Conservation (phyloP, 139 green algal species). For the Picocystis salinarum region DNA sequence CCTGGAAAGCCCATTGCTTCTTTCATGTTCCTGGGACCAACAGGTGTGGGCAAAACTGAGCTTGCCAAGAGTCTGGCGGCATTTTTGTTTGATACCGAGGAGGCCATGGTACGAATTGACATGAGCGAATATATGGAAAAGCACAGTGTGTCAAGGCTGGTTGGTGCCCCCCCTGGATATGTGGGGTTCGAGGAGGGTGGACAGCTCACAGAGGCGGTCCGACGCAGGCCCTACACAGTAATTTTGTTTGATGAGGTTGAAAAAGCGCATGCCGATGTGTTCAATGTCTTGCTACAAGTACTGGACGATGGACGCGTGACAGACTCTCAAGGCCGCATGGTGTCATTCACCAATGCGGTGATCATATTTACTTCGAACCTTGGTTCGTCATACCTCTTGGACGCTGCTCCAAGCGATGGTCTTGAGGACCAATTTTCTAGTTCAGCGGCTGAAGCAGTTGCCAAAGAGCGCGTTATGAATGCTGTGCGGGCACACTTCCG, state of each 20-base stretch:
- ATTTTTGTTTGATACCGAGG: constrained; percentile 73
- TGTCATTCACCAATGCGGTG: constrained; percentile 91
- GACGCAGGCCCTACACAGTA: constrained; percentile 25
- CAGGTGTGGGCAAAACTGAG: constrained; percentile 97
- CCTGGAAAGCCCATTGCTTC: constrained; percentile 81
- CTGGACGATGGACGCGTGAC: constrained; percentile 67
- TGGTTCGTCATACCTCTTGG: constrained; percentile 53
- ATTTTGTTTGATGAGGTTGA: constrained; percentile 58
- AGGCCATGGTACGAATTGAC: constrained; percentile 80
- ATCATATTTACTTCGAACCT: constrained; percentile 95
- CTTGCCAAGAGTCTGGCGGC: constrained; percentile 79
- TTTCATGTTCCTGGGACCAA: constrained; percentile 98
- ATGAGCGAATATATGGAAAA: constrained; percentile 98
- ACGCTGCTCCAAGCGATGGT: constrained; percentile 5
- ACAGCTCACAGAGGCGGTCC: constrained; percentile 80
- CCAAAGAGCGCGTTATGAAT: constrained; percentile 19
- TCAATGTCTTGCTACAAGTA: constrained; percentile 63
- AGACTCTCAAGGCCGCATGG: constrained; percentile 62
- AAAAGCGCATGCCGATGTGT: constrained; percentile 62
- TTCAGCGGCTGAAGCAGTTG: constrained; percentile 11
- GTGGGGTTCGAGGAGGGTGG: constrained; percentile 92
- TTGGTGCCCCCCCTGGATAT: constrained; percentile 86
- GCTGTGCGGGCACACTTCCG: constrained; percentile 70
- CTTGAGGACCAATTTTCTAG: neutral
- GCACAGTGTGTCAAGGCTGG: constrained; percentile 59